A percentile compares a stretch with the other conserved stretches of the same genome.
Conservation (phyloP, 169 alveolate species). For the Theileria orientalis region DNA sequence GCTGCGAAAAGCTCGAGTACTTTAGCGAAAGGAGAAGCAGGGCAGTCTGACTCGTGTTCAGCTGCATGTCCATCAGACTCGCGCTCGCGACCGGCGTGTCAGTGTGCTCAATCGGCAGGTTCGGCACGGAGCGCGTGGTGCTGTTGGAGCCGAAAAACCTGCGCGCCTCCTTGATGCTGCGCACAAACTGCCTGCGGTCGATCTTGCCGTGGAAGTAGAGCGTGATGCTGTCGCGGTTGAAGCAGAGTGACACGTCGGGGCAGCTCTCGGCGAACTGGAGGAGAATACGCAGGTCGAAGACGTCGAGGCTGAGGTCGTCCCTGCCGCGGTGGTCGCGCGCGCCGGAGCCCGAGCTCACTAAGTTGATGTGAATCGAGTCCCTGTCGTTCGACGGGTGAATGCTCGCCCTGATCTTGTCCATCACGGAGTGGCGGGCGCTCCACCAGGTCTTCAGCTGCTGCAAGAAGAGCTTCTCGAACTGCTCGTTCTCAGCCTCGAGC, state of each 20-base stretch:
- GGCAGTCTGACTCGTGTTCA: constrained; percentile 41
- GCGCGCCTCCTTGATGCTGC: constrained; percentile 18
- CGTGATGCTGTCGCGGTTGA: constrained; percentile 4
- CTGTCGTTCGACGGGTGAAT: background rate
- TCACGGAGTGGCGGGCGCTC: constrained; percentile 24
- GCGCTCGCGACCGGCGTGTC: constrained; percentile 16
- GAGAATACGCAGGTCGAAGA: constrained; percentile 23
- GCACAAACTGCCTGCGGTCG: constrained; percentile 4
- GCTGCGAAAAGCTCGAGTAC: constrained; percentile 28
- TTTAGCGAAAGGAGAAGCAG: constrained; percentile 49
- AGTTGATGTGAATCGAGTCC: background rate
- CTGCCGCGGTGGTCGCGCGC: background rate
- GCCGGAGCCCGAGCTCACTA: background rate
- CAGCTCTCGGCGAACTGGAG: constrained; percentile 28
- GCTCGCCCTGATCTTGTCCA: constrained; percentile 24
- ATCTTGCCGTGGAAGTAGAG: background rate
- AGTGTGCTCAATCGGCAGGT: constrained; percentile 23
- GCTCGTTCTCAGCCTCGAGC: background rate
- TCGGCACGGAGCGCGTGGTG: constrained; percentile 25
- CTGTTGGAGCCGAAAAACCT: constrained; percentile 17
- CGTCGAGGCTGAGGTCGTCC: background rate
- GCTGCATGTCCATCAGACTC: constrained; percentile 50
- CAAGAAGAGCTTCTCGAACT: constrained; percentile 26
- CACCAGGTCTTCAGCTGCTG: constrained; percentile 62
- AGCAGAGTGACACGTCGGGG: constrained; percentile 15